These are phyloP conservation scores for Clarireedia monteithiana DNA, from an alignment of 2,329 filamentous ascomycete species.

Conservation along the genomic window DNA sequence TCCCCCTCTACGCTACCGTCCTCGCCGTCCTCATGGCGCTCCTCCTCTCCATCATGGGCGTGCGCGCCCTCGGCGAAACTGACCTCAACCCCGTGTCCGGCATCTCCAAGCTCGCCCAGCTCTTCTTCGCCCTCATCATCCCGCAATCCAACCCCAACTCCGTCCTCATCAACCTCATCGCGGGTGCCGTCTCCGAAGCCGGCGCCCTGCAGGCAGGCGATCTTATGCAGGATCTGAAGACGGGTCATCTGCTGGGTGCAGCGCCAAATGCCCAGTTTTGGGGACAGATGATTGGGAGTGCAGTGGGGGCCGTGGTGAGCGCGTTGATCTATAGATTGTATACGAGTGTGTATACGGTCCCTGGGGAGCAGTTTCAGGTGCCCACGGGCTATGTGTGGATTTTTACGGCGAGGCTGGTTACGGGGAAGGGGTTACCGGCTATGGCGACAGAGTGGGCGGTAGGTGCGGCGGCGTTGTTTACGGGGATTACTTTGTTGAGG, in stretches of 20 bases:
- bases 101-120: slow-evolving; percentile 92
- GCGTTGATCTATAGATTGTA: slow-evolving; percentile 87
- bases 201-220: slow-evolving; percentile 92
- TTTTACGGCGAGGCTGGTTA: slow-evolving; percentile 89
- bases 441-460: slow-evolving; percentile 77
- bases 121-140: slow-evolving; percentile 88
- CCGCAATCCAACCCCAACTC: slow-evolving; percentile 73
- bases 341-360: slow-evolving; percentile 80
- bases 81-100: slow-evolving; percentile 95
- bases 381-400: slow-evolving; percentile 97
- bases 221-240: slow-evolving; percentile 95
- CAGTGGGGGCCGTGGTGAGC: slow-evolving; percentile 76
- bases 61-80: slow-evolving; percentile 66
- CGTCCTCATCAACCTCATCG: slow-evolving; percentile 91
- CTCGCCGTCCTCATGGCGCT: slow-evolving; percentile 80
- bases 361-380: slow-evolving; percentile 83
- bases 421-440: slow-evolving; percentile 75
- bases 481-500: slow-evolving; percentile 60
- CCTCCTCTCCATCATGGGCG: slow-evolving; percentile 68
- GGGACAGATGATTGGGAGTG: slow-evolving; percentile 87
- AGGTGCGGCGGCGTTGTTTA: slow-evolving; percentile 68
- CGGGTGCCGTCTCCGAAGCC: slow-evolving; percentile 77
- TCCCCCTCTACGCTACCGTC: slow-evolving; percentile 69
- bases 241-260: slow-evolving; percentile 85
- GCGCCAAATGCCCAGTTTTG: slow-evolving; percentile 94